These are phyloP conservation scores for Diaporthe nobilis DNA, from an alignment of 2,329 filamentous ascomycete genomes.

Conservation along the genomic window DNA sequence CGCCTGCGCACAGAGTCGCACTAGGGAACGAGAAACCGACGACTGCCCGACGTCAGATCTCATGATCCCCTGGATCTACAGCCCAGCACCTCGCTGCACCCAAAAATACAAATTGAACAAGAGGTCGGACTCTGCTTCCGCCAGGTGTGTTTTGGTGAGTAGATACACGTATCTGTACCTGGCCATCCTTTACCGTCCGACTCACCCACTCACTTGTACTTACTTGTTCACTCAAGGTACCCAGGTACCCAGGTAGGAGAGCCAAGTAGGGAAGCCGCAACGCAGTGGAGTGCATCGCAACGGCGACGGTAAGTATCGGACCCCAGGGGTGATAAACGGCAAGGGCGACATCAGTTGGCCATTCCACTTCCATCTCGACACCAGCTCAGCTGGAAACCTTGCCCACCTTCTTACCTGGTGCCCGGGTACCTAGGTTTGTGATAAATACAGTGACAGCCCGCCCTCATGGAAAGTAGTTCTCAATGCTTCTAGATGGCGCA, in stretches of 20 bases:
- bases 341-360: not conserved
- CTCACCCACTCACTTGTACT: not conserved
- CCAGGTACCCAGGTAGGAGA: no score
- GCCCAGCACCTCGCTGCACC: not conserved
- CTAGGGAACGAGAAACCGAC: conserved; percentile 8
- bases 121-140: not conserved
- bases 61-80: conserved; percentile 29
- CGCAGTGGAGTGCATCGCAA: not conserved
- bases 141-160: not conserved
- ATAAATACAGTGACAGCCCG: not conserved
- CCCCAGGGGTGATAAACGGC: no score
- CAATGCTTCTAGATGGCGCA: conserved; percentile 31
- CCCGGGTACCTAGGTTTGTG: not conserved
- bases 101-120: not conserved
- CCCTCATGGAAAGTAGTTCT: conserved; percentile 10
- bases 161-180: conserved; percentile 1
- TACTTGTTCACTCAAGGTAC: not conserved
- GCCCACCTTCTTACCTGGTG: not conserved
- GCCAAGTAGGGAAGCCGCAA: not conserved
- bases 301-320: not conserved
- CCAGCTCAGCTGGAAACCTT: conserved; percentile 1
- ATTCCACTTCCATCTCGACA: not conserved
- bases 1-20: conserved; percentile 14
- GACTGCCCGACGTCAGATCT: conserved; percentile 32
- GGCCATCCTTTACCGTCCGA: not conserved